Base-by-base conservation (phyloP, 2,329 filamentous ascomycete species). In the Penicillium sp. region DNA sequence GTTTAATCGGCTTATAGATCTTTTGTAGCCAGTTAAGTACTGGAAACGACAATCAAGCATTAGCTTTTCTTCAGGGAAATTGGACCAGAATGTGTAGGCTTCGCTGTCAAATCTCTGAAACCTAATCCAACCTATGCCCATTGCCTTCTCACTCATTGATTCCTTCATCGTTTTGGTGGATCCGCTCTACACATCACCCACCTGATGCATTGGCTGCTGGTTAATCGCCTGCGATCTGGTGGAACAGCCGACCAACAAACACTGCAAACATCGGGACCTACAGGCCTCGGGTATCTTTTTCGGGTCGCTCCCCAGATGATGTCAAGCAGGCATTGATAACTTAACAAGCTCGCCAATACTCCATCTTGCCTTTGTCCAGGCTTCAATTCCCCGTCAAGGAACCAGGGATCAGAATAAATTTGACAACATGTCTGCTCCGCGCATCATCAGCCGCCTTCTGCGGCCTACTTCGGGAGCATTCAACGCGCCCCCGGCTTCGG, bases 401-500 rank as follows among this genome's bases (percentile, higher is more conserved):
- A n/a, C 38, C 56, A 41, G 39, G 15, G 34, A 45, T 15, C 5
- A 31, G 28, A 8, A 41, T 12, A 50, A 5, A 28, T 11, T 17
- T 5, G 41, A 3, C 55, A 71, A 22, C 41, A 85, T 86, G 83
- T 75, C 79, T 54, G 75, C 78, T 31, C 72, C 78, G 52, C 77
- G 81, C 62, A 65, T 82, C 22, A 69, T 80, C 37, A 65, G 77
- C 63, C 80, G 81, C 73, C 76, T 79, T 20, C 71, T 78, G 59
- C 77, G 81, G 61, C 73, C 80, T 35, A 68, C 76, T 37, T 59
- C 65, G 20, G 67, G 64, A 3, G 43, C 64, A 14, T 38, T 58
- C 20, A 60, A 66, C 51, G 54, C 66, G 3, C 58, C 38, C 38
- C 14, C 25, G 15, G 38, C 76, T 48, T 69, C 72, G 48, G 66